Conservation (phyloP, 495 filamentous ascomycete genomes). For the Penicillium crystallinum region DNA sequence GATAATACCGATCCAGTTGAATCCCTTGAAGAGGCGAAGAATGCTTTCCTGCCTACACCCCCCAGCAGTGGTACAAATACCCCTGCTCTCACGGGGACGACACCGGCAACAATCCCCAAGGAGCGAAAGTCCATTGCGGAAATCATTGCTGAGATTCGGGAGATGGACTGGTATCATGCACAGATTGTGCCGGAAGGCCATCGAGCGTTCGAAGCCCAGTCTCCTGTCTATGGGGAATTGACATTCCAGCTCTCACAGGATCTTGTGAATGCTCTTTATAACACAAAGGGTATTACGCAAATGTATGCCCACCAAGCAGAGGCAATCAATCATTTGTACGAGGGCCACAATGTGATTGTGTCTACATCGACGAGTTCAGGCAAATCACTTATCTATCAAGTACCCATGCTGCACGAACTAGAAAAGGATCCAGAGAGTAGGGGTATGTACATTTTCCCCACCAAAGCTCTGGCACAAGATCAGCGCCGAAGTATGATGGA, state of each 20-base stretch:
- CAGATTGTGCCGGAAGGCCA: slow-evolving; percentile 96
- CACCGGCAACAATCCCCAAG: slow-evolving; percentile 67
- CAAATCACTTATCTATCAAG: slow-evolving; percentile 93
- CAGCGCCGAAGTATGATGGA: slow-evolving; percentile 86
- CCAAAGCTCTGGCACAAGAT: slow-evolving; percentile 95
- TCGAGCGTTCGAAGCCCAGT: slow-evolving; percentile 84
- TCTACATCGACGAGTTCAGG: slow-evolving; percentile 94
- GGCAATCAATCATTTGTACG: slow-evolving; percentile 85
- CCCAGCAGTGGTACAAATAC: slow-evolving; percentile 46
- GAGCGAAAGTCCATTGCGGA: slow-evolving; percentile 78
- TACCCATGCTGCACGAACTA: slow-evolving; percentile 85
- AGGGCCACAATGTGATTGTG: slow-evolving; percentile 83
- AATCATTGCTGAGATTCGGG: slow-evolving; percentile 80
- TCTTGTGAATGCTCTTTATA: slow-evolving; percentile 91
- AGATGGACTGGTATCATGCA: slow-evolving; percentile 77
- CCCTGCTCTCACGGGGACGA: slow-evolving; percentile 31
- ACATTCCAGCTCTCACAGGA: slow-evolving; percentile 83
- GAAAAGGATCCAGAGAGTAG: slow-evolving; percentile 70
- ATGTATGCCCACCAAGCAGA: slow-evolving; percentile 95
- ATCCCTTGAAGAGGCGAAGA: slow-evolving; percentile 47
- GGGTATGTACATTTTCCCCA: slow-evolving; percentile 98
- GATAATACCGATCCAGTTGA: slow-evolving; percentile 63
- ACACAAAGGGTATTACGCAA: slow-evolving; percentile 74
- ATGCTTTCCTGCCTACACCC: slow-evolving; percentile 42
- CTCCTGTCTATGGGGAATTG: slow-evolving; percentile 76